Evolutionary conservation across 768 basidiomycete species (phyloP).

Genomic region (Suillus bovinus): DNA sequence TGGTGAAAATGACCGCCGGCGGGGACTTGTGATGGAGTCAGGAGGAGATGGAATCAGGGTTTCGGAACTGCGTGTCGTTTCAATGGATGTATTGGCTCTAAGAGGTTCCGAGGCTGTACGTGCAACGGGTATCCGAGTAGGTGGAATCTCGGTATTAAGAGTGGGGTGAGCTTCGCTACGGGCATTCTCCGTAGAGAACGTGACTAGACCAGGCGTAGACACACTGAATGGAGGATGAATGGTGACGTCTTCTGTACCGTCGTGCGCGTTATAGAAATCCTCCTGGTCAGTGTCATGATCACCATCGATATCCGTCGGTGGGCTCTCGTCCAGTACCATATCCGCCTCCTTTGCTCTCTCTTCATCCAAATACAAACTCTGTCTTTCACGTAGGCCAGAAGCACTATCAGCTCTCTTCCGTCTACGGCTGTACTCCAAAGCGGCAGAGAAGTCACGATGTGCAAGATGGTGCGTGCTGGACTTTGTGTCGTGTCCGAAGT

Average conservation of each 20-base stretch:
- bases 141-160: slow-evolving; percentile 38
- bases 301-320: slow-evolving; percentile 72
- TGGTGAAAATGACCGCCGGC: slow-evolving; percentile 19
- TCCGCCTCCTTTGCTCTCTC: slow-evolving; percentile 45
- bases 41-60: slow-evolving; percentile 38
- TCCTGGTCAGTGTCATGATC: slow-evolving; percentile 43
- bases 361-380: slow-evolving; percentile 71
- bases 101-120: slow-evolving; percentile 47
- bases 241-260: slow-evolving; percentile 15
- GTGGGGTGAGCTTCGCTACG: slow-evolving; percentile 43
- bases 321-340: slow-evolving; percentile 73
- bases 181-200: slow-evolving; percentile 25
- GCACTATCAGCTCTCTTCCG: slow-evolving; percentile 70
- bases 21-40: slow-evolving; percentile 31
- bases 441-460: slow-evolving; percentile 25
- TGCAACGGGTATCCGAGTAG: slow-evolving; percentile 41
- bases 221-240: slow-evolving; percentile 19
- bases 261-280: slow-evolving; percentile 42
- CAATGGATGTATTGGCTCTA: slow-evolving; percentile 44
- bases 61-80: slow-evolving; percentile 41
- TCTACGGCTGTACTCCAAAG: slow-evolving; percentile 29
- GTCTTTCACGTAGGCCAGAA: slow-evolving; percentile 53
- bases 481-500: slow-evolving; percentile 68
- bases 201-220: slow-evolving; percentile 22
- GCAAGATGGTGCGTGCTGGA: slow-evolving; percentile 28